Evolutionary conservation across 352 stramenopile genomes (phyloP).

Genomic region (Phytophthora citrophthora): DNA sequence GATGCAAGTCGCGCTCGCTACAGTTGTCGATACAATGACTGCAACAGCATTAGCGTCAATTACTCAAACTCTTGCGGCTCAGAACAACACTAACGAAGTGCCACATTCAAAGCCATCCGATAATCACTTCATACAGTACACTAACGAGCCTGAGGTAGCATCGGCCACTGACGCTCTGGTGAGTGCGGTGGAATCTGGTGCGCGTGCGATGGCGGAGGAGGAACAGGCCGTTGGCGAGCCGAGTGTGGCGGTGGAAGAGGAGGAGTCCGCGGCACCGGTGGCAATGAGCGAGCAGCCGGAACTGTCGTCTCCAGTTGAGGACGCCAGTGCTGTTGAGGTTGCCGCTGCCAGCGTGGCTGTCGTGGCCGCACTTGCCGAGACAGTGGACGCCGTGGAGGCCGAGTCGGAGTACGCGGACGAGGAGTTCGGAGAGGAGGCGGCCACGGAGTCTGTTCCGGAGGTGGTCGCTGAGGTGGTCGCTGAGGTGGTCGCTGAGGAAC

Average conservation of each 20-base stretch:
- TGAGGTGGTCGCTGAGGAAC: background rate
- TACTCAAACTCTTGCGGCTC: background rate
- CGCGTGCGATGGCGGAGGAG: background rate
- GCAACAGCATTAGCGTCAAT: slow-evolving; percentile 25
- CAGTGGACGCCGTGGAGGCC: background rate
- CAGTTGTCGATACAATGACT: slow-evolving; percentile 31
- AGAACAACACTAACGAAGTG: background rate
- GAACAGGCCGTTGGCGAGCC: background rate
- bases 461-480: background rate
- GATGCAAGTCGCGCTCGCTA: slow-evolving; percentile 24
- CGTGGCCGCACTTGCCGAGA: background rate
- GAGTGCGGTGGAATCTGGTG: background rate
- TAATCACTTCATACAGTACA: too few relatives aligned
- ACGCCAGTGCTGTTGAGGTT: background rate
- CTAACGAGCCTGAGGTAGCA: background rate
- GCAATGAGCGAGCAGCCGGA: background rate
- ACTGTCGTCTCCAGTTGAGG: background rate
- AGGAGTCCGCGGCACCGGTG: background rate
- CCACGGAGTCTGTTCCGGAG: background rate
- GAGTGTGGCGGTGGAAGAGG: background rate
- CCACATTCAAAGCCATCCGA: background rate
- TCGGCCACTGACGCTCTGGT: background rate
- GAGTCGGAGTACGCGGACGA: background rate
- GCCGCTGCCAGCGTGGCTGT: background rate
- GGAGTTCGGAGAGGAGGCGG: background rate